Evolutionary conservation across 164 flowering plant genomes (phyloP), one percentile per base, ranked within the genome.

Genomic region (Euptelea pleiosperma): DNA sequence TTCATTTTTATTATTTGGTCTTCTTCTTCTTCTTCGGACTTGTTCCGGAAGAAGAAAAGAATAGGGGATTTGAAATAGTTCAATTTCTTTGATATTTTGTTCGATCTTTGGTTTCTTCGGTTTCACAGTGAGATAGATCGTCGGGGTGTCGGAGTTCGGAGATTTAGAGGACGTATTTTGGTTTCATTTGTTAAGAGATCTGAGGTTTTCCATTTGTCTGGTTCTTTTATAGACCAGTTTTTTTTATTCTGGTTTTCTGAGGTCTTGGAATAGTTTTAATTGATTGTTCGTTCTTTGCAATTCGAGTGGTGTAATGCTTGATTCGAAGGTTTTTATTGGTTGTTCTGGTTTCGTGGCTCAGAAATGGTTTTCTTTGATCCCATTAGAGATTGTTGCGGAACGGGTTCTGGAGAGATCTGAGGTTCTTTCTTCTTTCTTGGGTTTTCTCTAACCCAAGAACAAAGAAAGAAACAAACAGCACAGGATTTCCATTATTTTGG

Each of bases 341-440:
- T 40, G 44, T 42, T 41, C 48, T 57, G 31, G 28, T 54, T 45
- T 31, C 11, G 6, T 9, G 12, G 24, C 15, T 22, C 55, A 56
- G 54, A 58, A 61, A 60, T 76, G 75, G 66, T 61, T 58, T 8
- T 66, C 65, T 59, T 18, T 61, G 66, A 35, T 73, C 62, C 62
- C 57, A 44, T 53, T 39, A 22, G 58, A 60, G 65, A 61, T 67
- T 55, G 29, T 45, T 37, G n/a, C 26, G 6, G 8, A 31, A 30
- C 15, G 40, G 60, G n/a, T 22, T 34, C 44, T 47, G 3, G 18
- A 51, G 71, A 72, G 78, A 71, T 74, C 76, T 71, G 59, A 56
- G 22, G 37, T 60, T 39, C 49, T 52, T 61, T 42, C 50, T 41
- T 52, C 50, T 41, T 36, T 48, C 6, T 10, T 46, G 52, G 52